phyloP scores from a whole-genome alignment of 495 filamentous ascomycete genomes.

The Hypoxylon cercidicola region DNA sequence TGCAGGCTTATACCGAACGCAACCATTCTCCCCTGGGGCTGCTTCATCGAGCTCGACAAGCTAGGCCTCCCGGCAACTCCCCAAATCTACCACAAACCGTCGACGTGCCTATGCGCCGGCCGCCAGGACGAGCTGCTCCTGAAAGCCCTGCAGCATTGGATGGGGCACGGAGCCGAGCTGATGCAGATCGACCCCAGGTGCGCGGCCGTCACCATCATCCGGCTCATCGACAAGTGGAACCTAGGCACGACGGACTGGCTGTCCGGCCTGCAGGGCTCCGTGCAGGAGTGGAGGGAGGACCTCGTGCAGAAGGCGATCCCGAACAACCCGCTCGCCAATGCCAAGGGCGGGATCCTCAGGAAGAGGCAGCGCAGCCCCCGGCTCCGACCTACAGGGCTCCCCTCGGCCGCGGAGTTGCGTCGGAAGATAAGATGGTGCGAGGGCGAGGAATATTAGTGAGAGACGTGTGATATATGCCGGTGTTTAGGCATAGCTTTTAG shows the following conservation, averaged over 20 bases:
- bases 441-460: neutral
- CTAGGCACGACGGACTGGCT: neutral
- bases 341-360: neutral
- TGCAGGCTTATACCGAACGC: neutral
- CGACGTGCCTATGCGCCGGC: slow-evolving; percentile 3
- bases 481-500: no score
- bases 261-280: neutral
- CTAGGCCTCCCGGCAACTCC: slow-evolving; percentile 12
- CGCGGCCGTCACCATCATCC: neutral
- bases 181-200: slow-evolving; percentile 3
- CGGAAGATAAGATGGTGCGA: neutral
- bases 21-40: neutral
- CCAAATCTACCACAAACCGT: neutral
- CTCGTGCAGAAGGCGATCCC: neutral
- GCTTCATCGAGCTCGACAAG: neutral
- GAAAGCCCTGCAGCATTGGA: slow-evolving; percentile 3
- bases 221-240: slow-evolving; percentile 12
- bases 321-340: slow-evolving; percentile 1
- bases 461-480: no score
- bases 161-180: neutral
- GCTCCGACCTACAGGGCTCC: neutral
- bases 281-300: neutral
- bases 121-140: slow-evolving; percentile 6
- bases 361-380: neutral
- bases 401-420: neutral